phyloP scores from a whole-genome alignment of 345 rosid species.

The Bruguiera sexangula region DNA sequence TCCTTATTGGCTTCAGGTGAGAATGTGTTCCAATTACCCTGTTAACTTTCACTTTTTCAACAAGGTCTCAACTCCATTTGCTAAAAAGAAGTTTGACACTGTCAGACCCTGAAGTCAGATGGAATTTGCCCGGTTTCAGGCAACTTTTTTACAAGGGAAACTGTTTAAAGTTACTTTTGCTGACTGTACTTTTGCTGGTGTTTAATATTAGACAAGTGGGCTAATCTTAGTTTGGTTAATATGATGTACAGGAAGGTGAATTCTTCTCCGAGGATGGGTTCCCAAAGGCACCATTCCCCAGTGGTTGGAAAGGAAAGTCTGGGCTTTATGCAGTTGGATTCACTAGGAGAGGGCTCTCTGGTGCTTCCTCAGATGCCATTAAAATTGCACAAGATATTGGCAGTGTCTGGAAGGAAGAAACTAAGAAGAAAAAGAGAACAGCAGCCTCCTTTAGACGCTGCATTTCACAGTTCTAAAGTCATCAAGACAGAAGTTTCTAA shows the following conservation, averaged over 20 bases:
- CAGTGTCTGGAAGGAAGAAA: slow-evolving; percentile 62
- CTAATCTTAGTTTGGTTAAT: slow-evolving; percentile 3
- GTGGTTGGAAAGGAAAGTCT: slow-evolving; percentile 79
- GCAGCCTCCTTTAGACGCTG: slow-evolving; percentile 71
- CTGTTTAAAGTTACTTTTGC: background rate
- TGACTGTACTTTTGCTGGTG: background rate
- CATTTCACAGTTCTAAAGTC: slow-evolving; percentile 57
- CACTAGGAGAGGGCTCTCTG: slow-evolving; percentile 85
- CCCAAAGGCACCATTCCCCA: slow-evolving; percentile 68
- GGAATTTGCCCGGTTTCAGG: background rate
- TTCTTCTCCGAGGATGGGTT: slow-evolving; percentile 68
- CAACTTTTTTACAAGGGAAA: too few relatives aligned
- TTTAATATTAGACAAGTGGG: background rate
- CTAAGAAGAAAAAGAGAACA: slow-evolving; percentile 55
- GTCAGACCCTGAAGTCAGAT: too few relatives aligned
- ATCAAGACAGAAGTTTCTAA: too few relatives aligned
- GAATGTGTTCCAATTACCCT: slow-evolving; percentile 35
- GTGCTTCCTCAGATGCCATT: slow-evolving; percentile 68
- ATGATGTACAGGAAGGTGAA: slow-evolving; percentile 59
- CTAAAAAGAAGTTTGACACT: slow-evolving; percentile 11
- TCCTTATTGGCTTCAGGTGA: slow-evolving; percentile 72
- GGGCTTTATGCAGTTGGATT: slow-evolving; percentile 93
- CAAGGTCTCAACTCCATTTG: background rate
- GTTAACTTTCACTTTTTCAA: background rate
- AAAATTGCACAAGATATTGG: slow-evolving; percentile 77